These are phyloP conservation scores for Sphagnum contortum DNA, from an alignment of 225 moss, liverwort and hornwort species.

Conservation along the genomic window DNA sequence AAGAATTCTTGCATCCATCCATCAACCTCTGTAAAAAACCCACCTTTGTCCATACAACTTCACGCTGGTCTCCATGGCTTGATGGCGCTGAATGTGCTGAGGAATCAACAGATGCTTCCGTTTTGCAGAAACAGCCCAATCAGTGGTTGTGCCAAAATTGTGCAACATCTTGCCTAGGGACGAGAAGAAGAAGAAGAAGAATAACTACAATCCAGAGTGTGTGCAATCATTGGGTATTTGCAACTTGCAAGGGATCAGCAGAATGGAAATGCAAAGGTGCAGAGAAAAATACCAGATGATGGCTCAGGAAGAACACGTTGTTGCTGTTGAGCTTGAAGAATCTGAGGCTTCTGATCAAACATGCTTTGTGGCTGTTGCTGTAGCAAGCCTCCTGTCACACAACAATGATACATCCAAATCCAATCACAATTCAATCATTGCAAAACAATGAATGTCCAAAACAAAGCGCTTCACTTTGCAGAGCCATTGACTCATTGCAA, in stretches of 20 bases:
- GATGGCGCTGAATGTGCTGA: conserved; percentile 28
- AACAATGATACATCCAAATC: too few species aligned
- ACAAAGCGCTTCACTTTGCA: too few species aligned
- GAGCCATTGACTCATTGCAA: too few species aligned
- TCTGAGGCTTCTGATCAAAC: conserved; percentile 5
- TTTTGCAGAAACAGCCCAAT: background rate
- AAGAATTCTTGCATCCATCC: too few species aligned
- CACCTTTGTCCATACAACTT: conserved; percentile 50
- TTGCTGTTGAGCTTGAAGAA: conserved; percentile 12
- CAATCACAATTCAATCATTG: too few species aligned
- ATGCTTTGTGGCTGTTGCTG: conserved; percentile 17
- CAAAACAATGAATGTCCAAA: too few species aligned
- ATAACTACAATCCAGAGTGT: too few species aligned
- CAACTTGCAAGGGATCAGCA: too few species aligned
- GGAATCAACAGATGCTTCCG: conserved; percentile 44
- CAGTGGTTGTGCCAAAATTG: background rate
- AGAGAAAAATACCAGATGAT: conserved; percentile 42
- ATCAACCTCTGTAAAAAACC: background rate
- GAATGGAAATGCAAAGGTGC: too few species aligned
- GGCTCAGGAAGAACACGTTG: conserved; percentile 41
- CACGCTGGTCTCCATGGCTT: conserved; percentile 31
- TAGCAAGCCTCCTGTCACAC: conserved; percentile 17
- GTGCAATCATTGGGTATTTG: too few species aligned
- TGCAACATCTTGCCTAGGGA: too few species aligned
- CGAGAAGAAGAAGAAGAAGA: too few species aligned